These are phyloP conservation scores for Daldinia concentrica DNA, from an alignment of 495 filamentous ascomycete species.

Conservation along the genomic window DNA sequence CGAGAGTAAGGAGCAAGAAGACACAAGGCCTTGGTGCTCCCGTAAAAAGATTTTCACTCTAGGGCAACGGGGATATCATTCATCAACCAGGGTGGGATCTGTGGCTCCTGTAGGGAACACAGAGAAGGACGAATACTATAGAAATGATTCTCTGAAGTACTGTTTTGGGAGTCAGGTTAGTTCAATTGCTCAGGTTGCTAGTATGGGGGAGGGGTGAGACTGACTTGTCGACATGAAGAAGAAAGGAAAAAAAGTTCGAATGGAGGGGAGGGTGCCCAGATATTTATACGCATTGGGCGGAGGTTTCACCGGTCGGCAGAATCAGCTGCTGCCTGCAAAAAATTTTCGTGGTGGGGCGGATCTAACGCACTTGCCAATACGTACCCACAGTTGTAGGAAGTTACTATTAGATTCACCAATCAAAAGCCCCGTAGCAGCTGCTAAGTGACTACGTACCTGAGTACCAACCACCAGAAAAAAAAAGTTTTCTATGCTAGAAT, in stretches of 20 bases:
- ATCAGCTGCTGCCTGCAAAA: conserved; percentile 11
- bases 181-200: neutral
- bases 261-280: conserved; percentile 6
- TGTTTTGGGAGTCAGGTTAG: conserved; percentile 21
- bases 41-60: conserved; percentile 62
- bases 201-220: conserved; percentile 11
- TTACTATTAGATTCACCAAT: neutral
- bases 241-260: conserved; percentile 40
- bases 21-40: conserved; percentile 37
- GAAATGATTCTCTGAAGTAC: conserved; percentile 71
- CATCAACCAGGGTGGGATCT: conserved; percentile 72
- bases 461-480: conserved; percentile 3
- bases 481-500: neutral
- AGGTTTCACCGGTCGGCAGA: neutral
- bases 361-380: neutral
- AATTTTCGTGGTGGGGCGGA: conserved; percentile 6
- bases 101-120: conserved; percentile 77
- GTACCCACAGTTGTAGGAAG: neutral
- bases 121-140: conserved; percentile 86
- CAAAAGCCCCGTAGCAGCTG: neutral
- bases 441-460: neutral
- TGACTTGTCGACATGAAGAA: conserved; percentile 48
- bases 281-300: conserved; percentile 46
- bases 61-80: conserved; percentile 66
- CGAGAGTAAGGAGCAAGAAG: conserved; percentile 54